Base-by-base conservation (phyloP, 345 rosid species). In the Cochlearia excelsa region DNA sequence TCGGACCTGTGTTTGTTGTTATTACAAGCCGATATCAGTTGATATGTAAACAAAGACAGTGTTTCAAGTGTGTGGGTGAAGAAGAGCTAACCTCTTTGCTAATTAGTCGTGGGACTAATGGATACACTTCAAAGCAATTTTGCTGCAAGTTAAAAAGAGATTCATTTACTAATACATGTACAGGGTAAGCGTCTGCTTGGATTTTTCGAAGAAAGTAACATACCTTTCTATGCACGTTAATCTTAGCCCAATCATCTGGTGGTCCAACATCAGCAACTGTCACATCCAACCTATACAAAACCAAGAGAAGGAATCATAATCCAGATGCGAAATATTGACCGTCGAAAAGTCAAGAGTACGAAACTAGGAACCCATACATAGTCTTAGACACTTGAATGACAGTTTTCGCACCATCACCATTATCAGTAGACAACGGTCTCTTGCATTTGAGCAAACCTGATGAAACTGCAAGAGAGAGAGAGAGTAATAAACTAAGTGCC, bases 231-330 rank as follows among this genome's bases (percentile, higher is more conserved):
- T 80, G 86, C 35, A 87, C 97, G 69, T 80, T 90, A 75, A 90
- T 71, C 85, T 90, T 90, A 78, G 87, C 97, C 97, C 97, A 87
- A 61, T 87, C 90, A 65, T 93, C 95, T 72, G 97, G 90, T 39
- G 86, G 79, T 59, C 95, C 97, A 72, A 82, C 67, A 73, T 90
- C 97, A 71, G 80, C 71, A 65, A 87, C 79, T 39, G 80, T 89
- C 3, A 79, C 71, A 44, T 74, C 74, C 77, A 82, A 59, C 60
- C 97, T 87, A 75, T 27, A 37, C 51, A 46, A n/a, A 9, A 33
- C 0, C 11, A 34, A 7, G 1, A 26, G 1, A 47, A 38, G 53
- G 34, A 39, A 39, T 58, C 45, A 64, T 49, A 4, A 65, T 26
- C 31, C 66, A 37, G 7, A 54, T 60, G 16, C 3, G 26, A 4